Evolutionary conservation across 768 basidiomycete genomes (phyloP).

Genomic region (Bullera alba): DNA sequence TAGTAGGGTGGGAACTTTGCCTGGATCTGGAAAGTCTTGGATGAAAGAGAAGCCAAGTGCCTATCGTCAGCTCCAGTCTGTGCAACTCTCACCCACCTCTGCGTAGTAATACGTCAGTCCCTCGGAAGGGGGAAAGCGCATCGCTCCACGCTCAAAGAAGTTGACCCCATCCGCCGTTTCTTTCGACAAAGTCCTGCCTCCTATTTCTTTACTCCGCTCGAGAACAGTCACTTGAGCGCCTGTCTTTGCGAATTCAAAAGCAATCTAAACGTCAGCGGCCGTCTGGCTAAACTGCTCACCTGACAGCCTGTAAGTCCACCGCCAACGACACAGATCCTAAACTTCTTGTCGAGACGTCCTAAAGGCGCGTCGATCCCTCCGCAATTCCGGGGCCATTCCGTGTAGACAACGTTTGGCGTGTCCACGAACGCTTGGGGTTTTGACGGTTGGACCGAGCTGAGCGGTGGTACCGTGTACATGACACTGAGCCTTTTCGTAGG

Average conservation of each 20-base stretch:
- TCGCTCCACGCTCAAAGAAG: background rate
- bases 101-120: background rate
- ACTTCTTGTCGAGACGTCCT: background rate
- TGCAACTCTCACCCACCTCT: background rate
- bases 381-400: background rate
- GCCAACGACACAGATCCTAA: background rate
- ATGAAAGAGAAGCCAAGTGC: background rate
- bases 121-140: background rate
- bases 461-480: background rate
- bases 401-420: background rate
- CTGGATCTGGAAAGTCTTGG: background rate
- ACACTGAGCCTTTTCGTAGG: too few species aligned
- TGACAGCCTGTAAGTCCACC: background rate
- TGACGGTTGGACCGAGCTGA: background rate
- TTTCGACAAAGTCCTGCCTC: background rate
- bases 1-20: background rate
- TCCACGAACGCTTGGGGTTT: background rate
- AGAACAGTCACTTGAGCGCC: background rate
- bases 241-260: background rate
- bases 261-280: background rate
- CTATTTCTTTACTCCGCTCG: background rate
- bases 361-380: background rate
- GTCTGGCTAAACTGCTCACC: background rate
- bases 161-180: background rate
- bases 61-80: background rate